phyloP scores from a whole-genome alignment of 805 yeast genomes.

The Zygoascus ofunaensis region DNA sequence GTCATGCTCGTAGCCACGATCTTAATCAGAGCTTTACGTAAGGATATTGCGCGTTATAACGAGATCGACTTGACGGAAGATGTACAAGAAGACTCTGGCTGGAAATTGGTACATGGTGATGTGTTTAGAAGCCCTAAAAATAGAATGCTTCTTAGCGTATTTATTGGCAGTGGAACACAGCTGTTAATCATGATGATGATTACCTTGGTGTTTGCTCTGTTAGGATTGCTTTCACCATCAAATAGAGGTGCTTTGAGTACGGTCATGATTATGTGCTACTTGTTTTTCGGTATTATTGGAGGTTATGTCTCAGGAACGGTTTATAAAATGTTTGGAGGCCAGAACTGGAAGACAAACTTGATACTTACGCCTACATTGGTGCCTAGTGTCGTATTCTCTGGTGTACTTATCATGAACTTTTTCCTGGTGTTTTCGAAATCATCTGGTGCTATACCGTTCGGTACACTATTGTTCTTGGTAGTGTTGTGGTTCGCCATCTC shows the following conservation, averaged over 20 bases:
- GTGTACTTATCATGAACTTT: conserved; percentile 67
- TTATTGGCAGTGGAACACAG: conserved; percentile 86
- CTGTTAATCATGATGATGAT: conserved; percentile 63
- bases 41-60: conserved; percentile 81
- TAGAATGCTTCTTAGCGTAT: conserved; percentile 62
- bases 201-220: conserved; percentile 71
- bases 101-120: conserved; percentile 95
- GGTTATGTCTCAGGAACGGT: conserved; percentile 80
- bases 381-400: conserved; percentile 64
- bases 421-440: conserved; percentile 69
- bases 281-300: conserved; percentile 71
- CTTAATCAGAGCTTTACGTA: conserved; percentile 66
- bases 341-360: conserved; percentile 81
- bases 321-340: conserved; percentile 87
- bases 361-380: conserved; percentile 72
- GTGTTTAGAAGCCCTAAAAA: conserved; percentile 77
- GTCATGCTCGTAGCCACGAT: conserved; percentile 73
- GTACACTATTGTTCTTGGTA: conserved; percentile 75
- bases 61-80: conserved; percentile 77
- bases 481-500: conserved; percentile 79
- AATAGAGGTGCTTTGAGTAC: conserved; percentile 92
- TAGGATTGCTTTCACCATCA: conserved; percentile 87
- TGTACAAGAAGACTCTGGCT: conserved; percentile 86
- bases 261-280: conserved; percentile 75
- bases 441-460: conserved; percentile 91